Base-by-base conservation (phyloP, 202 grass and related monocot genomes). In the Dendrocalamus latiflorus region DNA sequence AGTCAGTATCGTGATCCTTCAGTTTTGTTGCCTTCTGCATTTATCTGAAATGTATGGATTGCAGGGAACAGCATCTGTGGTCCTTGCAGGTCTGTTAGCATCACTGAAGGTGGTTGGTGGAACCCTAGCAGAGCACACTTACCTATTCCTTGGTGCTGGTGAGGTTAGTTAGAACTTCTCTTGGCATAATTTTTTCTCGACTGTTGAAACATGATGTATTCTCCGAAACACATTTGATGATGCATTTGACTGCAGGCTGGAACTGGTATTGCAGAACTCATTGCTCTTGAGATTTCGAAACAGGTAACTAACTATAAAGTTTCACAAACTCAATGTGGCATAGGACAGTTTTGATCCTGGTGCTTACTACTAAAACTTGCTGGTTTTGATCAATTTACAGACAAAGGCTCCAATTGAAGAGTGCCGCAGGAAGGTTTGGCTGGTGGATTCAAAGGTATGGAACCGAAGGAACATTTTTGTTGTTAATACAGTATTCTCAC, bases 1-100 rank as follows among this genome's bases (percentile, higher is more conserved):
- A 66, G 37, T 36, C 8, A 54, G 18, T 43, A 45, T 21, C 3
- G 0, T 8, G 16, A 36, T 50, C 3, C 5, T 51, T 66, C 49
- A 33, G 16, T 68, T 80, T 63, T 63, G 17, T 75, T 83, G 60
- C 25, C 42, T 68, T 81, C 6, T 78, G 60, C 74, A 41, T 28
- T 86, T 10, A 74, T 70, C 44, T 6, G 10, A 65, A 87, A 75
- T 88, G 24, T 58, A 70, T 84, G 70, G 12, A 69, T 78, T 89
- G 86, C 87, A 99, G 96, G 96, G 96, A 76, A 99, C 96, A 78
- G 96, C 96, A 83, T 96, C 96, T 71, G 96, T 99, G 62, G 96
- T 99, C 57, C 96, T 99, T 87, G 89, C 93, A 73, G 96, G 96
- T 61, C 79, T 99, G 65, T 81, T 96, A 89, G 63, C 96, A 86